Conservation (phyloP, 2,329 filamentous ascomycete species). For the Scytalidium sp. region DNA sequence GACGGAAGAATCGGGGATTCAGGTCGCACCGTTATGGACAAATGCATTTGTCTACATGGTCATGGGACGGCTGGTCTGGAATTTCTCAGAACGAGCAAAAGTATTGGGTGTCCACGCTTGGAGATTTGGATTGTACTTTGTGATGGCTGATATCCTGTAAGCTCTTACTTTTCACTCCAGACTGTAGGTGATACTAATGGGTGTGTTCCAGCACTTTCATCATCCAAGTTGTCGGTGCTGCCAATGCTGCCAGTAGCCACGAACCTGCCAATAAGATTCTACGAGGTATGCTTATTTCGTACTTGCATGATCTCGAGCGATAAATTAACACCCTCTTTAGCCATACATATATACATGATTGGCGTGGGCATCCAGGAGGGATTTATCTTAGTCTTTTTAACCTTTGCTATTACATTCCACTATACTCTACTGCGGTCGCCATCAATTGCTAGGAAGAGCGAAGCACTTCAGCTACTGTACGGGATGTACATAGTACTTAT, state of each 20-base stretch:
- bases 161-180: conserved; percentile 1
- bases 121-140: conserved; percentile 21
- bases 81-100: conserved; percentile 16
- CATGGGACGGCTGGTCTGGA: conserved; percentile 23
- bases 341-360: conserved; percentile 45
- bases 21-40: conserved; percentile 21
- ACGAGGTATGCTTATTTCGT: conserved; percentile 4
- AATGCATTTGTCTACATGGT: conserved; percentile 27
- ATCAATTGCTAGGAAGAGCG: conserved; percentile 9
- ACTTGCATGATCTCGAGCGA: conserved; percentile 6
- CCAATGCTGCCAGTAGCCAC: conserved; percentile 31
- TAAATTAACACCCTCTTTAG: conserved; percentile 26
- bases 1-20: not conserved
- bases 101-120: conserved; percentile 16
- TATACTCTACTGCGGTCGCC: conserved; percentile 9
- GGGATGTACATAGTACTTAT: conserved; percentile 32
- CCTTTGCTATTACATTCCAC: conserved; percentile 36
- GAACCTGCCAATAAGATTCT: conserved; percentile 21
- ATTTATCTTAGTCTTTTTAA: conserved; percentile 43
- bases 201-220: conserved; percentile 16
- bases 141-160: conserved; percentile 23
- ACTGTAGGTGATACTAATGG: conserved; percentile 2
- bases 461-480: conserved; percentile 20
- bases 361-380: conserved; percentile 47
- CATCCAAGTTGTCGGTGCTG: conserved; percentile 15